phyloP scores from a whole-genome alignment of 495 filamentous ascomycete species.

The Neurospora sp. region DNA sequence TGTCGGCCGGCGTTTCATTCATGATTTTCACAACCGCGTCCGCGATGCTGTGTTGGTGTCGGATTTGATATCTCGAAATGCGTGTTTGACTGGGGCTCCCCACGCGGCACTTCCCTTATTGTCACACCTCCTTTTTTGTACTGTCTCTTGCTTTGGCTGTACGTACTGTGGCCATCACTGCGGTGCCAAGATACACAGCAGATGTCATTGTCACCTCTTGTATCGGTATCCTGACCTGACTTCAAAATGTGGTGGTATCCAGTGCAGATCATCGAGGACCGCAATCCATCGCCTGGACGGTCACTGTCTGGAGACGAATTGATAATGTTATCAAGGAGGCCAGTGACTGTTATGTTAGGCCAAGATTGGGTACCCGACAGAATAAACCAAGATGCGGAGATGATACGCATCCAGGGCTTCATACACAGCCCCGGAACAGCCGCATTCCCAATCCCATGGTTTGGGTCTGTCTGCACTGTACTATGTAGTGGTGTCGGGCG shows the following conservation, averaged over 20 bases:
- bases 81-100: neutral
- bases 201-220: neutral
- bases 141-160: neutral
- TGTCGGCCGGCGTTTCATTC: neutral
- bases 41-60: neutral
- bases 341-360: neutral
- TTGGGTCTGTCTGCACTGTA: constrained; percentile 3
- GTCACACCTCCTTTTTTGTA: neutral
- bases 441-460: constrained; percentile 14
- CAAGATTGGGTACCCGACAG: neutral
- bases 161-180: neutral
- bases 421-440: neutral
- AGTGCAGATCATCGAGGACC: neutral
- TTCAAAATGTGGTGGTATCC: neutral
- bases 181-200: neutral
- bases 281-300: neutral
- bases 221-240: neutral
- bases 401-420: neutral
- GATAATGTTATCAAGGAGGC: neutral
- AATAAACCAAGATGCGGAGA: neutral
- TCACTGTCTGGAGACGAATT: neutral
- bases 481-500: constrained; percentile 2
- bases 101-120: neutral
- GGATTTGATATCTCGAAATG: neutral
- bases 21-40: neutral